Percentiles rank a stretch among this genome's conserved stretches.
These are phyloP conservation scores for Toxicodendron radicans DNA, from an alignment of 345 rosid genomes.

Conservation along the genomic window DNA sequence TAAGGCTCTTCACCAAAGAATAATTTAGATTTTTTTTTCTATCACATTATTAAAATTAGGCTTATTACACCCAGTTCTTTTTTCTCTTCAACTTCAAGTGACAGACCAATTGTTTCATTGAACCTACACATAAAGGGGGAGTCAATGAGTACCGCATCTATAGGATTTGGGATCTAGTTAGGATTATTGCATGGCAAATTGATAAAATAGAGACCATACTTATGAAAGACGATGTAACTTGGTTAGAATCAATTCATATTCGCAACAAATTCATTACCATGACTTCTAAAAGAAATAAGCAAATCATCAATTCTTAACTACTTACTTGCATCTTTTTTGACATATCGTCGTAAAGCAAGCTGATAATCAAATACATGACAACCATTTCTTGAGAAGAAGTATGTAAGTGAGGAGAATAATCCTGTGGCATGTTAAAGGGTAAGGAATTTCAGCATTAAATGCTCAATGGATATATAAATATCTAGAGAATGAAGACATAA, in stretches of 20 bases:
- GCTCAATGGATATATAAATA: slow-evolving; percentile 11
- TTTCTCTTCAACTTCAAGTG: no score
- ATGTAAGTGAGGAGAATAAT: slow-evolving; percentile 80
- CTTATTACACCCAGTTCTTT: no score
- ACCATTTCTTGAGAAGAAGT: slow-evolving; percentile 87
- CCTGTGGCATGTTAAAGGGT: slow-evolving; percentile 45
- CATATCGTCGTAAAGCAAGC: slow-evolving; percentile 63
- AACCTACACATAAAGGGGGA: no score
- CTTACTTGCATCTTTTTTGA: slow-evolving; percentile 66
- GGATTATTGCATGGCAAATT: no score
- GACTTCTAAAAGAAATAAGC: slow-evolving; percentile 14
- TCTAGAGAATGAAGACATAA: slow-evolving; percentile 9
- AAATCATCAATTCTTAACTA: slow-evolving; percentile 22
- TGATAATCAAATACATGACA: slow-evolving; percentile 72
- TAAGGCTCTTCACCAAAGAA: background rate
- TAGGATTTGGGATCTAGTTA: no score
- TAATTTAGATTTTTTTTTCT: background rate
- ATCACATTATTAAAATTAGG: background rate
- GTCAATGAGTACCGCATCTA: no score
- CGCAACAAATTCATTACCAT: slow-evolving; percentile 1
- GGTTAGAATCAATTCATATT: background rate
- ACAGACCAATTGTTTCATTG: no score
- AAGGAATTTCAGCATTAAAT: slow-evolving; percentile 19
- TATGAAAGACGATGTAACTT: no score
- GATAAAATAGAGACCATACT: no score